Base-by-base conservation (phyloP, 768 basidiomycete species). In the Psilocybe cyanescens region DNA sequence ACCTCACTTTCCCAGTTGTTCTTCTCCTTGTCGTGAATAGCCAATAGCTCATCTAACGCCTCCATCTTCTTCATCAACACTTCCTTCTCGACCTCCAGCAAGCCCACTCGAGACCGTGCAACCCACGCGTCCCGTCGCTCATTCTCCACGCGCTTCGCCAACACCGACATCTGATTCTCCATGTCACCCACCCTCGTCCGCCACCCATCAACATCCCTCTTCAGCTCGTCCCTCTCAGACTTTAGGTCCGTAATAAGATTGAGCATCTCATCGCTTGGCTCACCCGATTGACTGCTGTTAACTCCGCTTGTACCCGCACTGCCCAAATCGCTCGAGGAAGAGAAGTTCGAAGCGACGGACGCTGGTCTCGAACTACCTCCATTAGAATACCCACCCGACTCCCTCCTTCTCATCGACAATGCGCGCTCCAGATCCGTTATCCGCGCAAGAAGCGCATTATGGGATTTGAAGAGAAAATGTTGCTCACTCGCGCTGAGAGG, bases 161-260 rank as follows among this genome's bases (percentile, higher is more conserved):
- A 83, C 39, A 87, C 76, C 45, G 80, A 77, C 24, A 87, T 75
- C 65, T 89, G 88, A 58, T 85, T 87, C 67, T 97, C 92, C 67
- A 93, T 80, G 68, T 91, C 89, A 12, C 79, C 79, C 50, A 95
- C 91, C 24, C 95, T 83, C 35, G 75, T 81, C 62, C 91, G 83
- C 94, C 95, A 97, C 0, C 90, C 91, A 65, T 94, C 90, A 0
- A 95, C 88, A 73, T 98, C 95, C 55, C 87, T 86, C 72, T 89
- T 90, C 54, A 98, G 79, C 60, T 94, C 90, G 68, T 99, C 96
- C 31, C 96, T 81, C 74, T 98, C 95, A 11, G 88, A 83, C 72
- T 95, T 94, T 67, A 94, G 81, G 70, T 93, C 92, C 3, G 88
- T 80, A 56, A 94, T 79, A 39, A 91, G 81, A 65, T 82, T 81